phyloP scores from a whole-genome alignment of 371 early-diverging fungal genomes.

The Mortierella sp. region DNA sequence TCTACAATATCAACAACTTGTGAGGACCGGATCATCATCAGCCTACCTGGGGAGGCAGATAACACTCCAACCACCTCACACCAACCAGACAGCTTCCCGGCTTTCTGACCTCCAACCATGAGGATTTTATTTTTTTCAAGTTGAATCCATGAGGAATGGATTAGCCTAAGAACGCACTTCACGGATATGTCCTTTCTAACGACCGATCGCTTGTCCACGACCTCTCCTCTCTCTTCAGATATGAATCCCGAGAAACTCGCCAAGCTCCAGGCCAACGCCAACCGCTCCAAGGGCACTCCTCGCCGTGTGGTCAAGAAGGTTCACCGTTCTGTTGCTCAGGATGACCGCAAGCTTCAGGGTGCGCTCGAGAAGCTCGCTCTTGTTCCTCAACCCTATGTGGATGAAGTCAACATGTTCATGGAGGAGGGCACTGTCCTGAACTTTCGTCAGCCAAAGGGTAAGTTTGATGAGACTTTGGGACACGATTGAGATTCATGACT shows the following conservation, averaged over 20 bases:
- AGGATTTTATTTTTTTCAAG: no score
- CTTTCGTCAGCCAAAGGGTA: slow-evolving; percentile 92
- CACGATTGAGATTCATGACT: neutral
- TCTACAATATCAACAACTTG: no score
- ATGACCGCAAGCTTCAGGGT: slow-evolving; percentile 91
- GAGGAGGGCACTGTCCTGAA: slow-evolving; percentile 94
- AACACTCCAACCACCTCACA: no score
- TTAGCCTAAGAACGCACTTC: no score
- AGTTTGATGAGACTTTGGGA: slow-evolving; percentile 13
- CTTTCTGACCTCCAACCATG: no score
- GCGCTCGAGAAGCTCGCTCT: slow-evolving; percentile 89
- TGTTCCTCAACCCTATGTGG: slow-evolving; percentile 87
- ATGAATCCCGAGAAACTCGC: slow-evolving; percentile 98
- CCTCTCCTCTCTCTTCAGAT: neutral
- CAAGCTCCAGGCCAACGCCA: slow-evolving; percentile 92
- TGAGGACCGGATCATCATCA: no score
- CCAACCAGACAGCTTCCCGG: no score
- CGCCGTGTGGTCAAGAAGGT: slow-evolving; percentile 93
- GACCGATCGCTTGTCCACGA: no score
- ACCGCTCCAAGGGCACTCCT: slow-evolving; percentile 92
- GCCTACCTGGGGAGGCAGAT: no score
- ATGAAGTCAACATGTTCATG: slow-evolving; percentile 99
- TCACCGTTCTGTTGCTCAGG: slow-evolving; percentile 73
- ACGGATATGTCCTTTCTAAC: no score
- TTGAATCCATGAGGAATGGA: no score